phyloP scores from a whole-genome alignment of 352 stramenopile genomes.

The Pythium utonaiense region DNA sequence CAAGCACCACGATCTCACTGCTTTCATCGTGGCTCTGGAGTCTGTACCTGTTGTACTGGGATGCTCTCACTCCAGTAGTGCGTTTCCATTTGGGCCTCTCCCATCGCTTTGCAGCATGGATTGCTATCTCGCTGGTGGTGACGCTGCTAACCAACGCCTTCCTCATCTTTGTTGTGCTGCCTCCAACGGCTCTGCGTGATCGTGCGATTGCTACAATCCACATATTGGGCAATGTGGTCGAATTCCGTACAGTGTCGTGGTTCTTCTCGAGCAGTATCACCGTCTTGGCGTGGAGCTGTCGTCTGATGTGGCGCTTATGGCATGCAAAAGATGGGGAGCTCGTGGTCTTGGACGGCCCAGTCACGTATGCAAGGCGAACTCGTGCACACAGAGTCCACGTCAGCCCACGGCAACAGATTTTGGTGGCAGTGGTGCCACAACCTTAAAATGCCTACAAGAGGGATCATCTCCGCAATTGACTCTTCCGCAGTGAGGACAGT shows the following conservation, averaged over 20 bases:
- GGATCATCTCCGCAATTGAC: too few species aligned
- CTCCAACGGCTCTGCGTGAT: background rate
- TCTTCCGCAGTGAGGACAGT: too few species aligned
- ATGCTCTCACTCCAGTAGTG: constrained; percentile 1
- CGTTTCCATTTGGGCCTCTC: background rate
- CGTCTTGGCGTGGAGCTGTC: background rate
- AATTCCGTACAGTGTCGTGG: background rate
- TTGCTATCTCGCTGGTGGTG: background rate
- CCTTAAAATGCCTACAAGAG: too few species aligned
- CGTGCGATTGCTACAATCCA: background rate
- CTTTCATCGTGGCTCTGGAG: background rate
- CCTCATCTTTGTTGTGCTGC: background rate
- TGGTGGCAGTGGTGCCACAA: too few species aligned
- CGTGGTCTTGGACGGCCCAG: background rate
- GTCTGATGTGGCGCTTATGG: background rate
- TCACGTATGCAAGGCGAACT: background rate
- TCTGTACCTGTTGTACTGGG: constrained; percentile 7
- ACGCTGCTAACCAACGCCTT: background rate
- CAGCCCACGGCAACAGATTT: too few species aligned
- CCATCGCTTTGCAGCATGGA: background rate
- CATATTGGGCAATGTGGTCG: background rate
- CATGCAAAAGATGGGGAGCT: background rate
- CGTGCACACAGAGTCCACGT: background rate
- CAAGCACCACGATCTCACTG: background rate
- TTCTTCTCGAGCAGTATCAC: background rate